Evolutionary conservation across 345 rosid genomes (phyloP), one percentile per base, ranked within the genome.

Genomic region (Lumnitzera littorea): DNA sequence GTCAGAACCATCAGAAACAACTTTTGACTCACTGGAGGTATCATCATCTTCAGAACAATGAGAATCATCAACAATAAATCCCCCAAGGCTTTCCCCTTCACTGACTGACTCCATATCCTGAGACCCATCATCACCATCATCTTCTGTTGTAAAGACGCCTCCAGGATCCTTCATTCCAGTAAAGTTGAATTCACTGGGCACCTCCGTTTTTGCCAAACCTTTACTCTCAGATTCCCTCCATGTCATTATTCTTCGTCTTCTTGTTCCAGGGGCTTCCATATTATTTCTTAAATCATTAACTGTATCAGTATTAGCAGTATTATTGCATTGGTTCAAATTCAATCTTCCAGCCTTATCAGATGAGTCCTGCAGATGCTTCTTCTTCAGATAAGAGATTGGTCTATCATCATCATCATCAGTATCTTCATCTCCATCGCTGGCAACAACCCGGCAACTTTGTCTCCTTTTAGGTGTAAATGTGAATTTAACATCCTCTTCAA

Each of bases 361-460:
- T 24, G 46, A 55, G 55, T 70, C 75, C 41, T 23, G 62, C 55
- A 62, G 61, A 53, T 46, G 68, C 66, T 68, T 20, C 67, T 64
- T 78, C 81, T 72, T 77, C 65, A 82, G 73, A 51, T 53, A 53
- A 12, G 68, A 63, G 61, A 86, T 78, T 1, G 86, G 87, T 67
- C 67, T 36, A 51, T 76, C 61, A 67, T 81, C 78, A 20, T 57
- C 67, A 49, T 81, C 80, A 25, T 78, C 80, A 15, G 77, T 83
- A 62, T 76, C 68, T 67, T 88, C 95, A 2, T 79, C 43, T 36
- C 7, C 62, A 62, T 86, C 91, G 60, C 86, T 88, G 17, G 72
- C 67, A 25, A 91, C 71, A 64, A 86, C 51, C 16, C 73, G 76
- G 13, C 62, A 69, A 68, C 73, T 82, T 53, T 73, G 79, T 70